phyloP scores from a whole-genome alignment of 441 rosid species.

The Kokia cookei region DNA sequence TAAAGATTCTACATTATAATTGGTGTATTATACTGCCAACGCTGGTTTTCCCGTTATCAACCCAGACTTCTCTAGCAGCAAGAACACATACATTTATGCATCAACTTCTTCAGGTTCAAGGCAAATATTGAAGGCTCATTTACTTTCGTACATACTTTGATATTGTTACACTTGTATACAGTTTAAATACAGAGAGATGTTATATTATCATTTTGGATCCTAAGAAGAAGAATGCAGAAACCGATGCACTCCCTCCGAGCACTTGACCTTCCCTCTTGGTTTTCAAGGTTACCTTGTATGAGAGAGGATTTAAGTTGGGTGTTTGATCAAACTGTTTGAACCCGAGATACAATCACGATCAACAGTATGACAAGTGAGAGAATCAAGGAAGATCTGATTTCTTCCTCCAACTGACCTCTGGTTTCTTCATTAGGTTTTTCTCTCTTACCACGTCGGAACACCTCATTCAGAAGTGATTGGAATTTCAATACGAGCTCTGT shows the following conservation, averaged over 20 bases:
- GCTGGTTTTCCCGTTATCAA: conserved; percentile 62
- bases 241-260: conserved; percentile 55
- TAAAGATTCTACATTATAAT: too few relatives aligned
- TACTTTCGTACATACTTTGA: not conserved
- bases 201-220: conserved; percentile 66
- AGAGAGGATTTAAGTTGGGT: not conserved
- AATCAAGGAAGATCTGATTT: conserved; percentile 32
- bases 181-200: conserved; percentile 64
- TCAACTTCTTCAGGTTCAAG: conserved; percentile 70
- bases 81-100: conserved; percentile 40
- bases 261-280: conserved; percentile 74
- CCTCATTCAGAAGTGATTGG: conserved; percentile 22
- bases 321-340: conserved; percentile 20
- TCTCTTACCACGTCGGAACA: conserved; percentile 8
- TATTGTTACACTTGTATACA: conserved; percentile 43
- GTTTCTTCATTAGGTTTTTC: conserved; percentile 10
- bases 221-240: conserved; percentile 54
- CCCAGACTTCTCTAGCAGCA: conserved; percentile 51
- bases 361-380: conserved; percentile 44
- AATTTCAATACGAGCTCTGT: conserved; percentile 34
- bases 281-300: conserved; percentile 50
- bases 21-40: too few relatives aligned
- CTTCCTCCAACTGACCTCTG: conserved; percentile 28
- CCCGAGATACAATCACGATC: conserved; percentile 41
- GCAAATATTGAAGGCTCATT: conserved; percentile 13